phyloP scores from a whole-genome alignment of 1,139 yeast genomes.

The Candida sanyaensis region DNA sequence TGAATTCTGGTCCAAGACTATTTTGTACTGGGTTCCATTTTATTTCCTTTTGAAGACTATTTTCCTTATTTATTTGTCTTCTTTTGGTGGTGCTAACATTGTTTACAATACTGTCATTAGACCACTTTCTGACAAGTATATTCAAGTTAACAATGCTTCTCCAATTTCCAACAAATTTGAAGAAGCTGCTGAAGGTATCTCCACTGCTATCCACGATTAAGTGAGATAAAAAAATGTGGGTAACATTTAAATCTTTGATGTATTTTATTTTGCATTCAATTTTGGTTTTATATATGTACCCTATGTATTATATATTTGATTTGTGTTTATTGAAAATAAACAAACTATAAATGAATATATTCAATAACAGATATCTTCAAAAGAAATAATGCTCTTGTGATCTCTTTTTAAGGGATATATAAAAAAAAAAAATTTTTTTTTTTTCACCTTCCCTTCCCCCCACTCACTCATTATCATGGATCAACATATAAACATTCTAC shows the following conservation, averaged over 20 bases:
- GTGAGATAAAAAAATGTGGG: not conserved
- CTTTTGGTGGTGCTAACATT: slow-evolving; percentile 78
- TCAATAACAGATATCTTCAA: not conserved
- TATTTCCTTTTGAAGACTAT: slow-evolving; percentile 93
- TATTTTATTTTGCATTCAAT: not conserved
- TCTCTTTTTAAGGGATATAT: not conserved
- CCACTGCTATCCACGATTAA: slow-evolving; percentile 21
- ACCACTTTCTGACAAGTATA: slow-evolving; percentile 69
- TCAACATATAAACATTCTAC: slow-evolving; percentile 14
- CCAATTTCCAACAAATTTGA: slow-evolving; percentile 35
- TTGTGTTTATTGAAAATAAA: not conserved
- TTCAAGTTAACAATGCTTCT: slow-evolving; percentile 30
- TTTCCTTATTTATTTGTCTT: slow-evolving; percentile 85
- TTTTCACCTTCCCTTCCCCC: too few relatives aligned
- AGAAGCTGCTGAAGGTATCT: slow-evolving; percentile 53
- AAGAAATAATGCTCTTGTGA: not conserved
- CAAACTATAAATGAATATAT: not conserved
- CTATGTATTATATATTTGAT: slow-evolving; percentile 2
- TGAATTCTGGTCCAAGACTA: slow-evolving; percentile 95
- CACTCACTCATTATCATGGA: not conserved
- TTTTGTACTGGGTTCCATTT: slow-evolving; percentile 93
- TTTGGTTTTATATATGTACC: not conserved
- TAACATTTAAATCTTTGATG: too few relatives aligned
- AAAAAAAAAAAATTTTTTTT: too few relatives aligned
- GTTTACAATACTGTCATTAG: slow-evolving; percentile 66